A percentile compares a stretch with the other conserved stretches of the same genome.
These are phyloP conservation scores for Xylariaceae sp. DNA, from an alignment of 2,329 filamentous ascomycete genomes.

Conservation along the genomic window DNA sequence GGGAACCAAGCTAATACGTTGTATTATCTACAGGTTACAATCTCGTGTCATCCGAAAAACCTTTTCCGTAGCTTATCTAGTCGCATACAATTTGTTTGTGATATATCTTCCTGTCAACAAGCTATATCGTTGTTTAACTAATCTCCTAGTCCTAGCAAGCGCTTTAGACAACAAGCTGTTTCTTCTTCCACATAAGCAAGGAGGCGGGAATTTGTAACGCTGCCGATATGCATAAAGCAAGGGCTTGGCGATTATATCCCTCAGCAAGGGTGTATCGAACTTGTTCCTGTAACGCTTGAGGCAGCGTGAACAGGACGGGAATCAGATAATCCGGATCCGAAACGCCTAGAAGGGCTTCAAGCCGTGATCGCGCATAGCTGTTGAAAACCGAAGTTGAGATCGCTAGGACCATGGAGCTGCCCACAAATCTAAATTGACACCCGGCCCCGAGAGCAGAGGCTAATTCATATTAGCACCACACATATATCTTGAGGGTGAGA, in stretches of 20 bases:
- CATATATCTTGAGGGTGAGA: not conserved
- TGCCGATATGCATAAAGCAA: constrained; percentile 23
- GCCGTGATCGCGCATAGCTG: constrained; percentile 3
- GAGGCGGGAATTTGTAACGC: constrained; percentile 23
- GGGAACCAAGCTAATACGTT: too few relatives aligned
- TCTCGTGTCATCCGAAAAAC: too few relatives aligned
- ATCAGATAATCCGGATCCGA: constrained; percentile 5
- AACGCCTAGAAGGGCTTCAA: constrained; percentile 9
- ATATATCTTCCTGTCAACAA: too few relatives aligned
- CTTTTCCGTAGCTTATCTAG: too few relatives aligned
- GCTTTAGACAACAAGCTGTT: constrained; percentile 14
- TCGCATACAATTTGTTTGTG: too few relatives aligned
- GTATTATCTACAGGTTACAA: too few relatives aligned
- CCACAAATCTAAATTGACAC: constrained; percentile 25
- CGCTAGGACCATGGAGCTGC: constrained; percentile 21
- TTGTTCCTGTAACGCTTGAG: constrained; percentile 11
- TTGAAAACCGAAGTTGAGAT: constrained; percentile 28
- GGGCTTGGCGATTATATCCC: constrained; percentile 25
- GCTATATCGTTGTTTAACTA: not conserved
- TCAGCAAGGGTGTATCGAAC: constrained; percentile 10
- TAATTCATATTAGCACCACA: not conserved
- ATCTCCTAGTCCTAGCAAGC: not conserved
- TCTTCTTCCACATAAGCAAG: constrained; percentile 26
- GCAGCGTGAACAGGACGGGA: constrained; percentile 2
- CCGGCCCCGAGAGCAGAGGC: constrained; percentile 25